Conservation (phyloP, 495 filamentous ascomycete genomes). For the Aspergillus campestris region DNA sequence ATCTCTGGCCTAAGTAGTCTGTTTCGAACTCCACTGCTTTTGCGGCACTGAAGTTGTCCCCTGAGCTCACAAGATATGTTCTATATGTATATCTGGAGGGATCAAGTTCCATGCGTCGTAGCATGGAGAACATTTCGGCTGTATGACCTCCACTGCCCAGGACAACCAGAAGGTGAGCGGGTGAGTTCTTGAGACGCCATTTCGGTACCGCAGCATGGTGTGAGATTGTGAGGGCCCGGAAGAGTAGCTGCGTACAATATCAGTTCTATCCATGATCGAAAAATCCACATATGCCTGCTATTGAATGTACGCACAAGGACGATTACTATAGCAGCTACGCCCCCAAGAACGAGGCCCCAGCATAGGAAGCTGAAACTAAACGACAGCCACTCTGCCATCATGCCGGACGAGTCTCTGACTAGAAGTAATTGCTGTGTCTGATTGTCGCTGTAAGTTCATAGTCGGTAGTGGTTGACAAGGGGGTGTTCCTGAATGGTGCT, state of each 20-base stretch:
- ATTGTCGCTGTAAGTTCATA: no score
- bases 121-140: slow-evolving; percentile 80
- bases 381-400: neutral
- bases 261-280: neutral
- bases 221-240: slow-evolving; percentile 21
- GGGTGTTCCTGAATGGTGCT: no score
- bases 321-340: slow-evolving; percentile 4
- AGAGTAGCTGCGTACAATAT: slow-evolving; percentile 14
- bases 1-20: slow-evolving; percentile 12
- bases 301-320: slow-evolving; percentile 12
- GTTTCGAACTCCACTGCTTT: slow-evolving; percentile 59
- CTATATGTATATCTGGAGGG: slow-evolving; percentile 52
- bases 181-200: slow-evolving; percentile 21
- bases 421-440: no score
- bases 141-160: slow-evolving; percentile 94
- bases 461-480: no score
- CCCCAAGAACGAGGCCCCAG: slow-evolving; percentile 3
- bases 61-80: slow-evolving; percentile 72
- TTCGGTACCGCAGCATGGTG: slow-evolving; percentile 25
- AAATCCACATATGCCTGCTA: no score
- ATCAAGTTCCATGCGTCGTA: slow-evolving; percentile 42
- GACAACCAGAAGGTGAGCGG: slow-evolving; percentile 68
- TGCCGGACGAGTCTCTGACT: no score
- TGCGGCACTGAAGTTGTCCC: slow-evolving; percentile 64
- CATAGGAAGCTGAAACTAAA: neutral